phyloP scores from a whole-genome alignment of 306 rosid genomes.

The Herpetospermum pedunculosum region DNA sequence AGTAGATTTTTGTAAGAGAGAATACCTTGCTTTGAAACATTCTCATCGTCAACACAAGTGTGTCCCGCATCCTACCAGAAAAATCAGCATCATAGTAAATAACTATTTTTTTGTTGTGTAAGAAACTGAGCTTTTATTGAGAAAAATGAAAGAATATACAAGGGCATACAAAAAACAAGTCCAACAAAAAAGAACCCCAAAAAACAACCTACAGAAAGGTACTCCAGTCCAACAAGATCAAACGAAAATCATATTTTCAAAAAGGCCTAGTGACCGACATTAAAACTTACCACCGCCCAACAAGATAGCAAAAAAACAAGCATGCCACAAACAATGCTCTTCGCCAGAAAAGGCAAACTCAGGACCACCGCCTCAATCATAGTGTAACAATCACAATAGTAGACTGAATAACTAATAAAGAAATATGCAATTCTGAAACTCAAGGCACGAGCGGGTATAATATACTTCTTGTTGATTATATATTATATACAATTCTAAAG shows the following conservation, averaged over 20 bases:
- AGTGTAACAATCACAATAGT: too few species aligned
- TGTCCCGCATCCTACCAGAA: constrained; percentile 72
- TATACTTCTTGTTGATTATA: not conserved
- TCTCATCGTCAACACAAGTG: constrained; percentile 83
- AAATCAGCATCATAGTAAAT: constrained; percentile 16
- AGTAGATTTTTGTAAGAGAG: not conserved
- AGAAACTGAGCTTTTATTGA: not conserved
- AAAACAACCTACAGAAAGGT: not conserved
- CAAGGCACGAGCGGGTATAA: not conserved
- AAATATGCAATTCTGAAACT: not conserved
- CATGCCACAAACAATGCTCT: too few species aligned
- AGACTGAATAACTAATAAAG: not conserved
- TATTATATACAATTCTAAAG: not conserved
- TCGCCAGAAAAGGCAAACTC: too few species aligned
- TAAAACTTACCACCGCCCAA: not conserved
- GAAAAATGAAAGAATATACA: too few species aligned
- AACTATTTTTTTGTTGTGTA: too few species aligned
- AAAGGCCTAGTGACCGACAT: not conserved
- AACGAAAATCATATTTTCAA: not conserved
- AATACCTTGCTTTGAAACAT: constrained; percentile 84
- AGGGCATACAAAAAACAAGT: not conserved
- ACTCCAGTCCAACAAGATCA: not conserved
- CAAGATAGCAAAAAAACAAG: too few species aligned
- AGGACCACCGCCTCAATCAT: too few species aligned
- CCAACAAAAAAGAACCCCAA: not conserved